Evolutionary conservation across 164 flowering plant genomes (phyloP).

Genomic region (Saururus chinensis): DNA sequence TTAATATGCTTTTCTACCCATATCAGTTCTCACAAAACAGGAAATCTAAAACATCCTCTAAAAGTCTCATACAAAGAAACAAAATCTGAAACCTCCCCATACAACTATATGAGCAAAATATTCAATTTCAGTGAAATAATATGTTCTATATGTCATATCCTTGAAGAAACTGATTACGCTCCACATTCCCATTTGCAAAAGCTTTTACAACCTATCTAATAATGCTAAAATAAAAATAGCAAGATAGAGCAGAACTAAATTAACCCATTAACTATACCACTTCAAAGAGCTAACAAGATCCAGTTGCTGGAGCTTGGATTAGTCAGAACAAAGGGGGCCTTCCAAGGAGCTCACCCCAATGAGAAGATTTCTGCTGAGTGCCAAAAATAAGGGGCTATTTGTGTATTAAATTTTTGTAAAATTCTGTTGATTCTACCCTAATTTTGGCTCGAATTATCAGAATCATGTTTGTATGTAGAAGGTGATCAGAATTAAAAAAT

Average conservation of each 20-base stretch:
- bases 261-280: not conserved
- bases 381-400: too few relatives aligned
- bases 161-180: not conserved
- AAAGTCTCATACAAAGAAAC: too few relatives aligned
- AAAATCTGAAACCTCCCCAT: not conserved
- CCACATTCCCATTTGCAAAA: not conserved
- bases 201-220: not conserved
- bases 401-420: too few relatives aligned
- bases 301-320: not conserved
- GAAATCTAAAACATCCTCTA: too few relatives aligned
- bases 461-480: too few relatives aligned
- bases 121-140: not conserved
- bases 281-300: not conserved
- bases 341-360: not conserved
- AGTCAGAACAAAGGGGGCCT: too few relatives aligned
- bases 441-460: too few relatives aligned
- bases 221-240: not conserved
- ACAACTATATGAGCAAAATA: not conserved
- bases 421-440: too few relatives aligned
- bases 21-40: too few relatives aligned
- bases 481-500: too few relatives aligned
- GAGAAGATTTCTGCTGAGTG: not conserved
- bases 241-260: not conserved
- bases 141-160: not conserved
- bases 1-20: too few relatives aligned